Conservation (phyloP, 352 stramenopile species). For the Phytopythium litorale region DNA sequence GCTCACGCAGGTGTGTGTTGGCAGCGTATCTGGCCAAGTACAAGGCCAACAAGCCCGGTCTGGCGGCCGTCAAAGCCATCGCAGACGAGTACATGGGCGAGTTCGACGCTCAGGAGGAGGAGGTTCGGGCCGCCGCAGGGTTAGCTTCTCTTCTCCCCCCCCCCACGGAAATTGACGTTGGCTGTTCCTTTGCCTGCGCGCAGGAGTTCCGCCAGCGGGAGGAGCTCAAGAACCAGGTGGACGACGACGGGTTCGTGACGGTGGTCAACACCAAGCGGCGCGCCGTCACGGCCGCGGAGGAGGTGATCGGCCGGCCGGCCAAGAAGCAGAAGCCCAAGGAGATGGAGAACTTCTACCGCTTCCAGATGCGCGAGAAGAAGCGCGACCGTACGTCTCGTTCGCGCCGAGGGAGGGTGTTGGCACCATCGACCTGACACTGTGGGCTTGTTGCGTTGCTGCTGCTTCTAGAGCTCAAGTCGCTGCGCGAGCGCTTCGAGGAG, state of each 20-base stretch:
- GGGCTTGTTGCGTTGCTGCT: slow-evolving; percentile 1
- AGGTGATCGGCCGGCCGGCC: slow-evolving; percentile 42
- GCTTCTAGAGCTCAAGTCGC: slow-evolving; percentile 64
- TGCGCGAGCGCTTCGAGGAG: slow-evolving; percentile 83
- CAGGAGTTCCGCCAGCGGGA: slow-evolving; percentile 52
- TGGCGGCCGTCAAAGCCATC: slow-evolving; percentile 58
- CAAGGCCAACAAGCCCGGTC: slow-evolving; percentile 56
- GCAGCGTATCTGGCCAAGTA: slow-evolving; percentile 60
- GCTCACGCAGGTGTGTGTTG: slow-evolving; percentile 2
- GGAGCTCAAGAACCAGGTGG: slow-evolving; percentile 74
- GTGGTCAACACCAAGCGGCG: slow-evolving; percentile 84
- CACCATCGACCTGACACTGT: neutral
- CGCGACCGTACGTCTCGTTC: slow-evolving; percentile 58
- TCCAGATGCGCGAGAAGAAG: slow-evolving; percentile 85
- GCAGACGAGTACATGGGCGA: slow-evolving; percentile 73
- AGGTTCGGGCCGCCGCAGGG: slow-evolving; percentile 17
- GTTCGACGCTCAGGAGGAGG: slow-evolving; percentile 70
- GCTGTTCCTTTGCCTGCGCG: neutral
- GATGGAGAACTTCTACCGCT: slow-evolving; percentile 80
- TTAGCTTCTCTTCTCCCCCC: neutral
- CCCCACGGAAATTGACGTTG: neutral
- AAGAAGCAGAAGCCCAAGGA: slow-evolving; percentile 88
- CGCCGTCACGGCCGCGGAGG: slow-evolving; percentile 37
- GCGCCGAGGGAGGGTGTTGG: neutral
- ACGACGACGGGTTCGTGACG: slow-evolving; percentile 81